A percentile compares a stretch with the other conserved stretches of the same genome.
Evolutionary conservation across 768 basidiomycete species (phyloP).

Genomic region (Lactarius vividus): DNA sequence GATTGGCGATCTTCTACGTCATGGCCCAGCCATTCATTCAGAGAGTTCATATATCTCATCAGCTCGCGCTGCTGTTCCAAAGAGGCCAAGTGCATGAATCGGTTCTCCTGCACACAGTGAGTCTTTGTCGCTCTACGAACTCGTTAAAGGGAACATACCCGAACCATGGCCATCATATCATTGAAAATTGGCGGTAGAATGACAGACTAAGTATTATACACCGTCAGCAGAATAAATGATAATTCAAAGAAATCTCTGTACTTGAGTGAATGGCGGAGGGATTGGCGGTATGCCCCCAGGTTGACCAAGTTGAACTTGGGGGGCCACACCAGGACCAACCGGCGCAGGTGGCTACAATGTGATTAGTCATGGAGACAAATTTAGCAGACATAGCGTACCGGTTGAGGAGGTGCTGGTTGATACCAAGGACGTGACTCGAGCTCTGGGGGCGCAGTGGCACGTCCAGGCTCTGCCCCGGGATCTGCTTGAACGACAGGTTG

Average conservation of each 20-base stretch:
- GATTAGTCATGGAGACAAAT: not conserved
- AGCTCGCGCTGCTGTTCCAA: slow-evolving; percentile 77
- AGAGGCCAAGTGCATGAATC: slow-evolving; percentile 66
- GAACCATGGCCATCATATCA: slow-evolving; percentile 63
- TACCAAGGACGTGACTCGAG: slow-evolving; percentile 1
- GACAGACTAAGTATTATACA: slow-evolving; percentile 44
- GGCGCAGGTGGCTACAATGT: slow-evolving; percentile 5
- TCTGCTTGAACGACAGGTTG: not conserved
- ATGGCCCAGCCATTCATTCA: slow-evolving; percentile 77
- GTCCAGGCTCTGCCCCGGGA: not conserved
- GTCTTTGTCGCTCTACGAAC: slow-evolving; percentile 6
- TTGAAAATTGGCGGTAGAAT: slow-evolving; percentile 63
- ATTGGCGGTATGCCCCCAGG: slow-evolving; percentile 2
- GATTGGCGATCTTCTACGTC: slow-evolving; percentile 78
- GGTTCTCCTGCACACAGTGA: slow-evolving; percentile 58
- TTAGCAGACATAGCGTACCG: not conserved
- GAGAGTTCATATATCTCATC: slow-evolving; percentile 71
- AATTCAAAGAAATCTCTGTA: slow-evolving; percentile 24
- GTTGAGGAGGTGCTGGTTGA: not conserved
- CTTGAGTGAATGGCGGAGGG: slow-evolving; percentile 23
- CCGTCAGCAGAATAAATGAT: not conserved
- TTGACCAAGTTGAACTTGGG: not conserved
- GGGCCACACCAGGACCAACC: not conserved
- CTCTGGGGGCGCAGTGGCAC: slow-evolving; percentile 6
- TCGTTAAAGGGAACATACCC: slow-evolving; percentile 44